Evolutionary conservation across 495 filamentous ascomycete species (phyloP), one percentile per base, ranked within the genome.

Genomic region (Echria macrotheca): DNA sequence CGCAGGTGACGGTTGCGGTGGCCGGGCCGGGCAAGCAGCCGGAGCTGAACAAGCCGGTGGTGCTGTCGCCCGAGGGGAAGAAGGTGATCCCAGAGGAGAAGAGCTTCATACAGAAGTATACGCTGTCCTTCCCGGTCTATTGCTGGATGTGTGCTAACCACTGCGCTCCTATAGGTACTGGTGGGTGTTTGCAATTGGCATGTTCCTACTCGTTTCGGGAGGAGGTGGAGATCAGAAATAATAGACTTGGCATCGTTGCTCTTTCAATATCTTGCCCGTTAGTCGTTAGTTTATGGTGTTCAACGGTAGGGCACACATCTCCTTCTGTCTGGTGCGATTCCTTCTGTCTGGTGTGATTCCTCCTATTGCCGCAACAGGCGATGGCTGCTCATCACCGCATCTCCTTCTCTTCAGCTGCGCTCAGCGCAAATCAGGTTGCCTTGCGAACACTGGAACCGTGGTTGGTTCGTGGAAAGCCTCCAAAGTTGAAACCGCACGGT

Each of bases 61-160:
- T 86, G 33, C 54, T 87, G 48, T 74, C 68, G 48, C 59, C 74
- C 0, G 79, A 85, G 55, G 84, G 84, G 8, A 81, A 72, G 65
- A 69, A 66, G 44, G 70, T 71, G 17, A 62, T 74, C 36, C 73
- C 67, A 38, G 73, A 67, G 60, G 81, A 87, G 75, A 87, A 86
- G 75, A 72, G 73, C 0, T 79, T 87, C 53, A 62, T 87, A 37
- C 84, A 87, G 65, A 86, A 85, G 82, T 86, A 68, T 59, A 75
- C 75, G 36, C 17, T 18, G 29, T 24, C 55, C 0, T 71, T 71
- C 50, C 54, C 73, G 54, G 60, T 57, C 14, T 41, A n/a, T 3
- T 5, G 17, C 9, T 5, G 25, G 33, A 18, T 15, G 19, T 21
- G 11, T 53, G 49, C 36, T 31, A 43, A 47, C 23, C 3, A 24